Base-by-base conservation (phyloP, 2,329 filamentous ascomycete genomes). In the Cordyceps cateniannulata region DNA sequence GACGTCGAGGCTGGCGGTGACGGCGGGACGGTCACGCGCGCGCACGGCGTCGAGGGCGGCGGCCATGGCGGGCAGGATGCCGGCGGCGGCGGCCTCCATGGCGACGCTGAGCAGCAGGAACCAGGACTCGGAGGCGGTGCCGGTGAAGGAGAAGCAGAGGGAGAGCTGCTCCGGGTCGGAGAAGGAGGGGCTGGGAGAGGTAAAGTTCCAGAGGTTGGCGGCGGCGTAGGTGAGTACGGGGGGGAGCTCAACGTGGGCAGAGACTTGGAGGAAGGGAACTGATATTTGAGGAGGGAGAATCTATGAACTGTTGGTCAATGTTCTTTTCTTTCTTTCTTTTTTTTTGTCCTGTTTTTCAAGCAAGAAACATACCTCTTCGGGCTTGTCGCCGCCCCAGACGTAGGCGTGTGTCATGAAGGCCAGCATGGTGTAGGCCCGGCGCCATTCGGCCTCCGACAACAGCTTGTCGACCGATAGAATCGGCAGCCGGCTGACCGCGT, bases 181-280 rank as follows among this genome's bases (percentile, higher is more conserved):
- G 29, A 89, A 84, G 54, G 86, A 81, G 1, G 67, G 49, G 2
- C 73, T 70, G 0, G 66, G 63, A 44, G 88, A 85, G 63, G 83
- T 81, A 75, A 90, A 97, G 75, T 98, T 98, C 93, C 93, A 98
- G 14, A 98, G 80, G 66, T 90, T 92, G 38, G 93, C 79, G 0
- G 84, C 90, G 1, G 93, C 90, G 69, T 96, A 98, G 12, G 93
- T 96, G n/a, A 92, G 89, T 0, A 96, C 90, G 1, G 92, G 88
- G 1, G 92, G 93, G 1, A 97, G 80, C 63, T 93, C 89, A 7
- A 97, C 83, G 66, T 88, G 85, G 14, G 81, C 74, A 59, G 91
- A 91, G 10, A 91, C 82, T 51, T 81, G 70, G 50, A 95, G 80
- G 62, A 96, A 87, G 0, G 93, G 93, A 1, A 91, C 77, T 0